Percentiles rank a stretch among this genome's conserved stretches.
phyloP scores from a whole-genome alignment of 2,329 filamentous ascomycete genomes.

The Aspergillus nomiae region DNA sequence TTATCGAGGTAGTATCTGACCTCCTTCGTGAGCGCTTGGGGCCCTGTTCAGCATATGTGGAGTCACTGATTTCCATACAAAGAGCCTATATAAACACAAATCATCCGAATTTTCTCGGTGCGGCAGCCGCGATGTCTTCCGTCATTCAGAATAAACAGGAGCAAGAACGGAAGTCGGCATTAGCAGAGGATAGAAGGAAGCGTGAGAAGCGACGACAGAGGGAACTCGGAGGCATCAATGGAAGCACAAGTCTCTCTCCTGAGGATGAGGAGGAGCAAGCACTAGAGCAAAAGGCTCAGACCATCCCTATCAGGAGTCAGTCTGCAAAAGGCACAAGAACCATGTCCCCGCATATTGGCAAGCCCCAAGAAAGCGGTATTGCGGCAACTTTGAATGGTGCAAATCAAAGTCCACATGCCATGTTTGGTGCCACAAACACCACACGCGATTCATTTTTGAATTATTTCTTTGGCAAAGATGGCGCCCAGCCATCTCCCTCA shows the following conservation, averaged over 20 bases:
- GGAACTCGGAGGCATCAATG: slow-evolving; percentile 77
- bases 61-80: slow-evolving; percentile 96
- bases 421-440: slow-evolving; percentile 62
- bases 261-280: slow-evolving; percentile 69
- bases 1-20: slow-evolving; percentile 97
- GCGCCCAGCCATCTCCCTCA: slow-evolving; percentile 50
- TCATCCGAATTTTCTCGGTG: slow-evolving; percentile 96
- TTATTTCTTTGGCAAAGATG: slow-evolving; percentile 98
- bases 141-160: slow-evolving; percentile 95
- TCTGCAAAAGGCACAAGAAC: slow-evolving; percentile 67
- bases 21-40: slow-evolving; percentile 89
- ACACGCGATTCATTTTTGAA: slow-evolving; percentile 91
- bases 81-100: slow-evolving; percentile 99
- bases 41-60: slow-evolving; percentile 86
- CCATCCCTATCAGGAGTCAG: slow-evolving; percentile 63
- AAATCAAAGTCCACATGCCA: slow-evolving; percentile 63
- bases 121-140: slow-evolving; percentile 94
- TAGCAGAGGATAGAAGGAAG: slow-evolving; percentile 83
- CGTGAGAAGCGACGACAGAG: slow-evolving; percentile 81
- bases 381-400: slow-evolving; percentile 68
- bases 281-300: slow-evolving; percentile 52
- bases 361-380: slow-evolving; percentile 65
- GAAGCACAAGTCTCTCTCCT: slow-evolving; percentile 58
- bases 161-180: slow-evolving; percentile 76
- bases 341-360: slow-evolving; percentile 76